Evolutionary conservation across 2,329 filamentous ascomycete genomes (phyloP), one percentile per base, ranked within the genome.

Genomic region (Pleoardoris graminearum): DNA sequence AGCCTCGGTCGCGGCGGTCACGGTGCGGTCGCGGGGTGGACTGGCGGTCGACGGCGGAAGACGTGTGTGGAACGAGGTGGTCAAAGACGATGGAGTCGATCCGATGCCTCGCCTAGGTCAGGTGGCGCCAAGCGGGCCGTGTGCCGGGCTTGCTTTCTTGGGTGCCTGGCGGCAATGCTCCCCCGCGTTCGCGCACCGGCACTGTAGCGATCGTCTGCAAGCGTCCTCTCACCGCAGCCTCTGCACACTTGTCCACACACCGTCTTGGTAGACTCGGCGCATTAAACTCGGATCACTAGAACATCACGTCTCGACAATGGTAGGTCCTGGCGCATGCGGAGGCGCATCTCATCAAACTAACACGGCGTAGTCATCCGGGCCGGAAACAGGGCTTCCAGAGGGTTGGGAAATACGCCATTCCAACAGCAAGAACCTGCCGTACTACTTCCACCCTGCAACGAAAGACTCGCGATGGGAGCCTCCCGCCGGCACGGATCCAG

Each of bases 351-450:
- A 33, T 36, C 38, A 51, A 61, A 69, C 60, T 69, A 61, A 55
- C 43, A 35, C 22, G 43, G 48, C 52, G n/a, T 51, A 71, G 67
- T 66, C 66, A n/a, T 62, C 65, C 23, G 52, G 50, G 11, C 29
- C 33, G 33, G 65, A 68, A 44, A 68, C 69, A 27, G 93, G 93
- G 73, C 85, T 97, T 59, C 92, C 92, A 57, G 75, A 85, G 44
- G 85, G 86, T 74, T 97, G 93, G 92, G 94, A 97, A 79, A 91
- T 99, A 71, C 91, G 94, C 74, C 91, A 95, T 79, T 96, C 91
- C 75, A 96, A 97, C 80, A 96, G 91, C 76, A 97, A 97, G 81
- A 96, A 96, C 78, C 88, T 97, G 30, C 94, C 94, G 32, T 99
- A 99, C 82, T 99, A 97, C 81, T 97, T 97, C 87, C 95, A 97